Evolutionary conservation across 1,139 yeast species (phyloP).

Genomic region (Yamadazyma oceani): DNA sequence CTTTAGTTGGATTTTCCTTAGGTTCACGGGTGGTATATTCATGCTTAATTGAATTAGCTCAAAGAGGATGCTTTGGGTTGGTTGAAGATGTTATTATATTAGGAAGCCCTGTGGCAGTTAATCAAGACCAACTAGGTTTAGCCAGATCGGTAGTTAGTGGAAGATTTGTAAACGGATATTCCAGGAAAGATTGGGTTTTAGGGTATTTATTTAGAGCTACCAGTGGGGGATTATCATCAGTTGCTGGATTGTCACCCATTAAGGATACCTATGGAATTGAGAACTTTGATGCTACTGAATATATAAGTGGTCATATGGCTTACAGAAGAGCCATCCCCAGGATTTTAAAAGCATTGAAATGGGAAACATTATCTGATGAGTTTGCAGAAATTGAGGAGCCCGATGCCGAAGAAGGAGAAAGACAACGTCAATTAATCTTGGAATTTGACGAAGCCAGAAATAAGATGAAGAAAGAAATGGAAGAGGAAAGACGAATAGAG

Average conservation of each 20-base stretch:
- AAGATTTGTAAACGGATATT: slow-evolving; percentile 83
- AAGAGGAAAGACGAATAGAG: slow-evolving; percentile 24
- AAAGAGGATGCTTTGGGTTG: slow-evolving; percentile 82
- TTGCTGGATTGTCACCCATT: slow-evolving; percentile 85
- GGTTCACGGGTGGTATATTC: slow-evolving; percentile 94
- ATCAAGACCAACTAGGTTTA: slow-evolving; percentile 71
- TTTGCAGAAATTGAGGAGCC: slow-evolving; percentile 96
- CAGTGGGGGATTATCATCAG: slow-evolving; percentile 86
- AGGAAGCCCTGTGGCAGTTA: slow-evolving; percentile 86
- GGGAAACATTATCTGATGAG: slow-evolving; percentile 86
- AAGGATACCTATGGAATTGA: slow-evolving; percentile 66
- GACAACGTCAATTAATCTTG: slow-evolving; percentile 73
- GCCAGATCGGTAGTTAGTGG: slow-evolving; percentile 92
- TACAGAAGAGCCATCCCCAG: slow-evolving; percentile 92
- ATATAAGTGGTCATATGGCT: slow-evolving; percentile 94
- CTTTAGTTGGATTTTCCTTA: slow-evolving; percentile 88
- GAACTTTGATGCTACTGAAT: slow-evolving; percentile 81
- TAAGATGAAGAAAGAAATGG: slow-evolving; percentile 44
- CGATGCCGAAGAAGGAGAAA: slow-evolving; percentile 82
- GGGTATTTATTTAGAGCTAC: slow-evolving; percentile 96
- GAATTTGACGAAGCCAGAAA: slow-evolving; percentile 87
- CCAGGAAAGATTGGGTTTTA: slow-evolving; percentile 92
- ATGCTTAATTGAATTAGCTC: slow-evolving; percentile 83
- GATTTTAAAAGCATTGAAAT: slow-evolving; percentile 63
- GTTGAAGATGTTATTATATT: slow-evolving; percentile 85